These are phyloP conservation scores for Colletotrichum orbiculare DNA, from an alignment of 2,329 filamentous ascomycete species.

Conservation along the genomic window DNA sequence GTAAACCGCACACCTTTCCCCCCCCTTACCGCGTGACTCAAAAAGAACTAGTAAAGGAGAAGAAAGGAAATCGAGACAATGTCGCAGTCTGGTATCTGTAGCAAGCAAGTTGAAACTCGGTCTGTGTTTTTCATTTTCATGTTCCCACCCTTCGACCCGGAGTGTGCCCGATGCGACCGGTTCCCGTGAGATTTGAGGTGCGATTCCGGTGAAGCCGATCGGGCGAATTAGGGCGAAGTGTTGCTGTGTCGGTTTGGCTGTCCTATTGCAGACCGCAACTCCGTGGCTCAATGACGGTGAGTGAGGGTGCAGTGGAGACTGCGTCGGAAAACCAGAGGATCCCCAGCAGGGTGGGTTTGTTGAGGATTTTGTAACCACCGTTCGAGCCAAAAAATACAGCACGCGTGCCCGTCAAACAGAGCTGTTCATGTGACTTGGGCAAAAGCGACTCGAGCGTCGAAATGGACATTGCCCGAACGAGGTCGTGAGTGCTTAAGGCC, in stretches of 20 bases:
- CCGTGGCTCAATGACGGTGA: neutral
- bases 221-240: constrained; percentile 2
- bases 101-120: neutral
- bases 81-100: constrained; percentile 6
- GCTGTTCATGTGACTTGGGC: neutral
- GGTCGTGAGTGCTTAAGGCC: no score
- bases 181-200: no score
- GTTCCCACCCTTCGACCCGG: no score
- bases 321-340: constrained; percentile 3
- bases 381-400: neutral
- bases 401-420: neutral
- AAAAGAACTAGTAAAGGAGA: neutral
- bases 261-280: constrained; percentile 3
- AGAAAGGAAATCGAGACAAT: neutral
- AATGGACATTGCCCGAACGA: neutral
- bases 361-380: no score
- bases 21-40: no score
- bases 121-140: neutral
- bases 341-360: constrained; percentile 15
- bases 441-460: constrained; percentile 7
- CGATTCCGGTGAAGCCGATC: neutral
- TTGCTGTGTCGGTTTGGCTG: neutral
- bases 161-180: no score
- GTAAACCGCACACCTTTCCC: no score
- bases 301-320: constrained; percentile 1